Base-by-base conservation (phyloP, 1,139 yeast species). In the Yamadazyma blattariae region DNA sequence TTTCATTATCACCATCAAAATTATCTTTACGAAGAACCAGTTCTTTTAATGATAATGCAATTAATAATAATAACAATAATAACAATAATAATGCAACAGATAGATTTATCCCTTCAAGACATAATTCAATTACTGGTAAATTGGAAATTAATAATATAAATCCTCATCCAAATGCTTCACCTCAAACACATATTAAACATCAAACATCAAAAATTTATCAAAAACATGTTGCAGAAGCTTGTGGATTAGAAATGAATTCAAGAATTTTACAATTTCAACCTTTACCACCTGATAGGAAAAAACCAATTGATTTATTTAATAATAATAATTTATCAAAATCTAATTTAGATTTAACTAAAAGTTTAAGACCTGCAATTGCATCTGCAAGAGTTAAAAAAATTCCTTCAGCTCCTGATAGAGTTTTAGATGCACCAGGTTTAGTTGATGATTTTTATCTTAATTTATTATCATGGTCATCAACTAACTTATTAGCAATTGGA, bases 401-500 rank as follows among this genome's bases (percentile, higher is more conserved):
- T 29, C 89, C 95, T 11, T 79, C 88, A 0, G 88, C 89, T 12
- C 97, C 98, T 1, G 96, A 88, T 48, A 74, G 96, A 46, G 96
- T 92, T 1, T 70, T 92, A 32, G 99, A 92, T 62, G 98, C 98
- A 0, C 99, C 98, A 0, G 97, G 96, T 0, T 72, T 90, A 38
- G 76, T 84, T 25, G 97, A 92, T 57, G 98, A 92, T 61, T 94
- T 89, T 58, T 92, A 92, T 57, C 71, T 90, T 37, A 90, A 89
- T 56, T 66, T 92, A 35, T 63, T 92, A 39, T 81, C 92, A 42
- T 92, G 98, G 98, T 89, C 97, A 3, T 67, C 69, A 51, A 79
- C 81, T 24, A 89, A 92, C 57, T 69, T 83, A 37, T 70, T 94
- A 29, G 97, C 97, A 1, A 86, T 94, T 53, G 98, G 96, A 2